phyloP scores from a whole-genome alignment of 768 basidiomycete genomes.

The Pleurotus djamor region DNA sequence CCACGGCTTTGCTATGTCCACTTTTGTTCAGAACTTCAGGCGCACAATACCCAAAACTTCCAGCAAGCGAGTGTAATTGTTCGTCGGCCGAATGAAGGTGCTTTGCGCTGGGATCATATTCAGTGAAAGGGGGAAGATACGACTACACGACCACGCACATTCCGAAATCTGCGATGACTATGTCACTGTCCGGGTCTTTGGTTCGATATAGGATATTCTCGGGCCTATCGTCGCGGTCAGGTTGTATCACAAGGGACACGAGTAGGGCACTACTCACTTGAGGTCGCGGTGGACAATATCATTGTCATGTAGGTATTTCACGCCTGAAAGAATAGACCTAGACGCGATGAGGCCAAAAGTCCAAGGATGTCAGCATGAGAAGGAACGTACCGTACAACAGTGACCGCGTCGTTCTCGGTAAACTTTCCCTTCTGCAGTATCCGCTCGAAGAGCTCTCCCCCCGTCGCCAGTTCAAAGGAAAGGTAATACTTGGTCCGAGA shows the following conservation, averaged over 20 bases:
- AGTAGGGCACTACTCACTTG: constrained; percentile 50
- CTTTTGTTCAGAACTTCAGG: constrained; percentile 80
- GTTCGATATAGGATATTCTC: constrained; percentile 96
- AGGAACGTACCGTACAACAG: constrained; percentile 61
- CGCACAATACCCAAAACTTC: constrained; percentile 88
- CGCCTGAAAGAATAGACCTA: constrained; percentile 82
- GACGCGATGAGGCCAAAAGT: not conserved
- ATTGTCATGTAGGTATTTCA: constrained; percentile 87
- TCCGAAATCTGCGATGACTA: constrained; percentile 97
- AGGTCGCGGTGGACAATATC: constrained; percentile 96
- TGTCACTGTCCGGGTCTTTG: constrained; percentile 68
- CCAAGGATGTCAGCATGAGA: not conserved
- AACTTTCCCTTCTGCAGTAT: constrained; percentile 87
- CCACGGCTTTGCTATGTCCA: constrained; percentile 92
- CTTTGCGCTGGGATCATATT: constrained; percentile 58
- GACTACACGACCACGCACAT: constrained; percentile 53
- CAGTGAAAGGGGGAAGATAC: not conserved
- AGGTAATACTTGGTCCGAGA: constrained; percentile 92
- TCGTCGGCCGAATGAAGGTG: constrained; percentile 74
- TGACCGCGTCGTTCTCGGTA: constrained; percentile 87
- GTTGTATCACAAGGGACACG: not conserved
- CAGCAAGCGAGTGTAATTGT: constrained; percentile 69
- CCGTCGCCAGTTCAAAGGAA: constrained; percentile 90
- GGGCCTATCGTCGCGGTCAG: constrained; percentile 49
- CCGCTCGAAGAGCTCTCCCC: constrained; percentile 93